Conservation (phyloP, 163 green algal genomes). For the Scenedesmus sp. region DNA sequence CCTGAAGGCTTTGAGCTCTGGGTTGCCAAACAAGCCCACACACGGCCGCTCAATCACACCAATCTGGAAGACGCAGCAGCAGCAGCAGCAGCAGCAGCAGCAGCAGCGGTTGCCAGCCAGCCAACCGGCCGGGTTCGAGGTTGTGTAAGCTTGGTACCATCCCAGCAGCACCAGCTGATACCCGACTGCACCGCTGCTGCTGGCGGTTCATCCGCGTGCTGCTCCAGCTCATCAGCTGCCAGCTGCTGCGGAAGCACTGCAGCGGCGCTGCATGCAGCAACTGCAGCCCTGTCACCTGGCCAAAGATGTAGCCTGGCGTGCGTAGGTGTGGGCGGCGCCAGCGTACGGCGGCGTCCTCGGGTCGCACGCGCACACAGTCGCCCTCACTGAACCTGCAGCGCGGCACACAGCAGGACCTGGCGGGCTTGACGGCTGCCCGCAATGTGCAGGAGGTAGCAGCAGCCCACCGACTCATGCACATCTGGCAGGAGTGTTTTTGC, state of each 20-base stretch:
- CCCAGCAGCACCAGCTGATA: too few relatives aligned
- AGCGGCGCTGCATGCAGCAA: not conserved
- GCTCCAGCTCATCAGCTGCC: too few relatives aligned
- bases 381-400: slow-evolving; percentile 58
- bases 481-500: too few relatives aligned
- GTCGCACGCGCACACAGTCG: slow-evolving; percentile 62
- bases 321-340: slow-evolving; percentile 70
- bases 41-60: slow-evolving; percentile 46
- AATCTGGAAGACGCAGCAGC: slow-evolving; percentile 33
- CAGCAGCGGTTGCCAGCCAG: not conserved
- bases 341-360: slow-evolving; percentile 59
- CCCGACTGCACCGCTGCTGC: too few relatives aligned
- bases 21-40: slow-evolving; percentile 57
- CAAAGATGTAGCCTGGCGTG: slow-evolving; percentile 70
- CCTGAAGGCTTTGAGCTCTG: slow-evolving; percentile 60
- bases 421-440: too few relatives aligned
- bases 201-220: too few relatives aligned
- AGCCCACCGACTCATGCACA: too few relatives aligned
- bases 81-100: not conserved
- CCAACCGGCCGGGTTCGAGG: too few relatives aligned
- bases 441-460: too few relatives aligned
- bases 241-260: not conserved
- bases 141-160: too few relatives aligned
- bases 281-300: slow-evolving; percentile 25
- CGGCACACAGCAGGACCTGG: not conserved